These are phyloP conservation scores for Aspergillus fijiensis DNA, from an alignment of 2,329 filamentous ascomycete species.

Conservation along the genomic window DNA sequence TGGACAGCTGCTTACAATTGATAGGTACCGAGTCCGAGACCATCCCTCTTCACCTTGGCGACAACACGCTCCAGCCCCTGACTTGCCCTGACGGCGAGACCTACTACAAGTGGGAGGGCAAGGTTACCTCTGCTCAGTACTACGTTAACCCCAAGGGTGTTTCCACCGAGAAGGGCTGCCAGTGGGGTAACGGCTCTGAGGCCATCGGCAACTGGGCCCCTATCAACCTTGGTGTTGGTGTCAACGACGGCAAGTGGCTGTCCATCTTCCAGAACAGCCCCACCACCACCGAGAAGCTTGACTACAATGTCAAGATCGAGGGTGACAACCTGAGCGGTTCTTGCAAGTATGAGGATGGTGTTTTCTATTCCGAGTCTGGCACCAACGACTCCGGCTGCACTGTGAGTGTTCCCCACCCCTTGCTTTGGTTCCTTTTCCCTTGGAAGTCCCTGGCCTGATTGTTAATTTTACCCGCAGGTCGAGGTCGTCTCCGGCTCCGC, in stretches of 20 bases:
- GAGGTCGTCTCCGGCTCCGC: slow-evolving; percentile 51
- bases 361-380: slow-evolving; percentile 56
- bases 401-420: slow-evolving; percentile 56
- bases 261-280: slow-evolving; percentile 83
- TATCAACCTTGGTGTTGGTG: slow-evolving; percentile 78
- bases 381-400: slow-evolving; percentile 69
- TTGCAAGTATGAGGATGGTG: slow-evolving; percentile 67
- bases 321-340: slow-evolving; percentile 60
- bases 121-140: slow-evolving; percentile 85
- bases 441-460: background rate
- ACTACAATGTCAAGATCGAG: slow-evolving; percentile 75
- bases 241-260: slow-evolving; percentile 71
- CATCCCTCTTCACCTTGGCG: slow-evolving; percentile 65
- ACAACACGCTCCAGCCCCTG: slow-evolving; percentile 62
- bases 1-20: slow-evolving; percentile 3
- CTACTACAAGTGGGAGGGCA: slow-evolving; percentile 77
- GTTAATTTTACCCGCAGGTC: slow-evolving; percentile 38
- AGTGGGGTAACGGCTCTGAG: slow-evolving; percentile 66
- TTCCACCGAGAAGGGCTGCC: slow-evolving; percentile 65
- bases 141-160: slow-evolving; percentile 87
- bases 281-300: slow-evolving; percentile 66
- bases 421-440: background rate
- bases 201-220: slow-evolving; percentile 81
- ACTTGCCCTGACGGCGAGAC: slow-evolving; percentile 70
- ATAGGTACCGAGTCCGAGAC: slow-evolving; percentile 77